Base-by-base conservation (phyloP, 1,284 basidiomycete species). In the Cryptococcus neoformans region DNA sequence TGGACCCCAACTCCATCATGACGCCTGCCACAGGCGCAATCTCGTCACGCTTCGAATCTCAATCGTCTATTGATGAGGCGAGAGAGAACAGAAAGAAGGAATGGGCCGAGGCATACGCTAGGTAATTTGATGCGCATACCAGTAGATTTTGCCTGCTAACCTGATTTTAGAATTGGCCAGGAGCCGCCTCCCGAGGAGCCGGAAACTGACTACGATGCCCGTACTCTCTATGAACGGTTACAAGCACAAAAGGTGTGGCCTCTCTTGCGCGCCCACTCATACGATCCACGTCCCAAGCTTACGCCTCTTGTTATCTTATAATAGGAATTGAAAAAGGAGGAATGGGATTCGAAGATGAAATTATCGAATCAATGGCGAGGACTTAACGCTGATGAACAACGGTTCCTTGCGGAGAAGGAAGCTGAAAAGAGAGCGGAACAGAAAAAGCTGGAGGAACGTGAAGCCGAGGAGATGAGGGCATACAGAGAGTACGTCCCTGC, bases 331-430 rank as follows among this genome's bases (percentile, higher is more conserved):
- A 93, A 93, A 76, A 89, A 92, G 78, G 90, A 93, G 77, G 89
- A 92, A 84, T 94, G 90, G 89, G 92, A 94, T 71, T 88, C 91
- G 72, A 89, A 89, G 73, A 90, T 88, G 72, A 93, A 92, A 75
- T 83, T 95, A 78, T 88, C 88, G 51, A 94, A 94, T 72, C 92
- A 95, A 69, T 95, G 93, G 71, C 86, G 92, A 57, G 90, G 91
- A 1, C 80, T 95, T 21, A 88, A 92, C 70, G 88, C 90, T 63
- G 92, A 94, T 73, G 92, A 95, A 71, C 86, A 92, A 60, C 84
- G 88, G 76, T 95, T 94, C 72, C 82, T 95, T 44, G 87, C 91
- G 67, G 88, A 89, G 10, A 82, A 92, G 58, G 82, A 87, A 53
- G 86, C 87, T 67, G 86, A 87, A 62, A 84, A 88, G 73, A 82